A percentile compares a stretch with the other conserved stretches of the same genome.
These are phyloP conservation scores for Kwoniella botswanensis DNA, from an alignment of 768 basidiomycete genomes.

Conservation along the genomic window DNA sequence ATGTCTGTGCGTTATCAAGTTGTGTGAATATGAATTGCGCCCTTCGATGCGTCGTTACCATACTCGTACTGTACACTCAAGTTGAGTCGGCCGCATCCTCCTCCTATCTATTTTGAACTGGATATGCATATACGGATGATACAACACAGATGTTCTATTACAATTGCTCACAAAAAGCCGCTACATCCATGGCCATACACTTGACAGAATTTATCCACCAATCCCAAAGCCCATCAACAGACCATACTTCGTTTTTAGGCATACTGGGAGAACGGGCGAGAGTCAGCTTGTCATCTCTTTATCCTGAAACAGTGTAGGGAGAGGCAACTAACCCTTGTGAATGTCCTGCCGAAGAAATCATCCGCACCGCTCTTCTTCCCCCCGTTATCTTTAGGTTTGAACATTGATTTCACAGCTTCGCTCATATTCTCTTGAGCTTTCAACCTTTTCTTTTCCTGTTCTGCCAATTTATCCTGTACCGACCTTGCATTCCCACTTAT, in stretches of 20 bases:
- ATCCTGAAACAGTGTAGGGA: neutral
- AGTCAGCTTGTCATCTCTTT: neutral
- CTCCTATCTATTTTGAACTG: too few relatives aligned
- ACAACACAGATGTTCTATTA: too few relatives aligned
- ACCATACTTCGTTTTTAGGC: neutral
- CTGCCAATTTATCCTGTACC: constrained; percentile 72
- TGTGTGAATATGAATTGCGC: too few relatives aligned
- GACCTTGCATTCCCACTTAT: constrained; percentile 61
- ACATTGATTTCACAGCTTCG: constrained; percentile 81
- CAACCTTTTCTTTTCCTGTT: constrained; percentile 81
- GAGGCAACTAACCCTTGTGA: constrained; percentile 73
- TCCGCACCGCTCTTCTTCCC: constrained; percentile 68
- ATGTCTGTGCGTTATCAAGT: too few relatives aligned
- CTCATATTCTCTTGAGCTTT: constrained; percentile 70
- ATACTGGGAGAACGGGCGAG: neutral
- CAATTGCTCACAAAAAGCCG: too few relatives aligned
- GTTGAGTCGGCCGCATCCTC: too few relatives aligned
- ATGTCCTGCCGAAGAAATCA: constrained; percentile 90
- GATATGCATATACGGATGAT: too few relatives aligned
- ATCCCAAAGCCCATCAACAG: too few relatives aligned
- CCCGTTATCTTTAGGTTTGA: constrained; percentile 63
- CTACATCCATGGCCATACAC: too few relatives aligned
- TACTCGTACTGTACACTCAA: too few relatives aligned
- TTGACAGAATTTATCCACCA: too few relatives aligned
- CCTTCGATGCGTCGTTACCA: too few relatives aligned